These are phyloP conservation scores for Wickerhamomyces pijperi DNA, from an alignment of 805 yeast species.

Conservation along the genomic window DNA sequence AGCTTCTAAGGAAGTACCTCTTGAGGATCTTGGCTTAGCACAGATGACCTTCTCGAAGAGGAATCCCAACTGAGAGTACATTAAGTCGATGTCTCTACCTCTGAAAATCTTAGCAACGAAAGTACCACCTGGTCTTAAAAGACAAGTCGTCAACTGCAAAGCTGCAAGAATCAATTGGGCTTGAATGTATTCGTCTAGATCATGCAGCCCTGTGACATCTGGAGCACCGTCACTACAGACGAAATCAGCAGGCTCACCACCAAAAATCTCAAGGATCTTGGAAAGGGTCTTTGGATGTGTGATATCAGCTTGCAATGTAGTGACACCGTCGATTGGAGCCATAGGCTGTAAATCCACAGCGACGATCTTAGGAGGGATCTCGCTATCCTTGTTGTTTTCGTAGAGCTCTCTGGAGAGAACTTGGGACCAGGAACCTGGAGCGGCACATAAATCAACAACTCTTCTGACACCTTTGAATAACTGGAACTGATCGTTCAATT, in stretches of 20 bases:
- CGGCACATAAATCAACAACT: conserved; percentile 96
- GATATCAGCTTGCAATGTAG: conserved; percentile 88
- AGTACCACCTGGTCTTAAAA: conserved; percentile 79
- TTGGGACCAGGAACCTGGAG: conserved; percentile 98
- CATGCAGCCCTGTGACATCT: conserved; percentile 95
- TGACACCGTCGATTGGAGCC: conserved; percentile 91
- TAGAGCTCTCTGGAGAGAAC: conserved; percentile 68
- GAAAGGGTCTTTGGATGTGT: conserved; percentile 87
- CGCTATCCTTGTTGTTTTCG: conserved; percentile 20
- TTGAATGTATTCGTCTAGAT: conserved; percentile 92
- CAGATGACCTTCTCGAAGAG: conserved; percentile 82
- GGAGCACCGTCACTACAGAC: conserved; percentile 98
- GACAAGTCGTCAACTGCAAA: conserved; percentile 79
- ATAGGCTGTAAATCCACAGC: conserved; percentile 96
- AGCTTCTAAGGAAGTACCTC: conserved; percentile 91
- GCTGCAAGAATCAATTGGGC: conserved; percentile 91
- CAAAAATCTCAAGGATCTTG: conserved; percentile 68
- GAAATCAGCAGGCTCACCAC: conserved; percentile 88
- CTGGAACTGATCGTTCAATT: conserved; percentile 82
- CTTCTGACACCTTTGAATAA: conserved; percentile 57
- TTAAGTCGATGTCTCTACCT: conserved; percentile 88
- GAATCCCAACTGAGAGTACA: conserved; percentile 85
- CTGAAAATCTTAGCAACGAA: conserved; percentile 95
- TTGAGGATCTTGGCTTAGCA: conserved; percentile 91
- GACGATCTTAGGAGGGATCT: conserved; percentile 55